A percentile compares a stretch with the other conserved stretches of the same genome.
Conservation (phyloP, 2,329 filamentous ascomycete species). For the Didymella lethalis region DNA sequence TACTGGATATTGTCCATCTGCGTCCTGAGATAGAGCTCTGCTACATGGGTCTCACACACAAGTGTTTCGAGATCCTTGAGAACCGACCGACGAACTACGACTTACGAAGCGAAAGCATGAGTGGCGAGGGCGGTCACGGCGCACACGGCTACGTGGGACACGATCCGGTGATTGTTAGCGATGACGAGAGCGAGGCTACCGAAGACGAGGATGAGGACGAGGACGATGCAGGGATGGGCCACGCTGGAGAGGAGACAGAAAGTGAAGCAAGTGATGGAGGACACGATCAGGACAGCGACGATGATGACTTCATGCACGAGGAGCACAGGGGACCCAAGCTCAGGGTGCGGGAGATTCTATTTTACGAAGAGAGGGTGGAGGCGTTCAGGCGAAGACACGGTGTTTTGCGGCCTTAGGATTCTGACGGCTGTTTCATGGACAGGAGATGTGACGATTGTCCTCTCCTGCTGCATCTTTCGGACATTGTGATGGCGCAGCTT, state of each 20-base stretch:
- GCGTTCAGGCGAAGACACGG: conserved; percentile 78
- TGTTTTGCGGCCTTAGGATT: conserved; percentile 40
- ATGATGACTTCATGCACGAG: conserved; percentile 61
- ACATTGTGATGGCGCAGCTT: background rate
- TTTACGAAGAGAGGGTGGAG: conserved; percentile 79
- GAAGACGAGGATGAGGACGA: conserved; percentile 60
- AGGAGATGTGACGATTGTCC: background rate
- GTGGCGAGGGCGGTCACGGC: conserved; percentile 34
- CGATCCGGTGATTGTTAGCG: conserved; percentile 46
- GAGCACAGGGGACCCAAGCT: conserved; percentile 59
- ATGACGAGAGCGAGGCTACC: conserved; percentile 51
- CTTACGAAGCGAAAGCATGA: conserved; percentile 42
- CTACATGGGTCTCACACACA: conserved; percentile 77
- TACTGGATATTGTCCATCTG: conserved; percentile 79
- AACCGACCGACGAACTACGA: conserved; percentile 59
- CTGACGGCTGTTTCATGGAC: background rate
- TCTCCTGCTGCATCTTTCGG: conserved; percentile 9
- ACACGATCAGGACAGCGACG: conserved; percentile 53
- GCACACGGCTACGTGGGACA: conserved; percentile 34
- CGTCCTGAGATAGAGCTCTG: conserved; percentile 78
- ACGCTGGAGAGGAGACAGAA: conserved; percentile 50
- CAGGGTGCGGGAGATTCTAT: conserved; percentile 78
- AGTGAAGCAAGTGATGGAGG: conserved; percentile 51
- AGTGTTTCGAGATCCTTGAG: conserved; percentile 85
- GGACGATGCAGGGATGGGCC: conserved; percentile 58